Percentiles rank a stretch among this genome's conserved stretches.
Conservation (phyloP, 805 yeast species). For the Diddensiella transvaalensis region DNA sequence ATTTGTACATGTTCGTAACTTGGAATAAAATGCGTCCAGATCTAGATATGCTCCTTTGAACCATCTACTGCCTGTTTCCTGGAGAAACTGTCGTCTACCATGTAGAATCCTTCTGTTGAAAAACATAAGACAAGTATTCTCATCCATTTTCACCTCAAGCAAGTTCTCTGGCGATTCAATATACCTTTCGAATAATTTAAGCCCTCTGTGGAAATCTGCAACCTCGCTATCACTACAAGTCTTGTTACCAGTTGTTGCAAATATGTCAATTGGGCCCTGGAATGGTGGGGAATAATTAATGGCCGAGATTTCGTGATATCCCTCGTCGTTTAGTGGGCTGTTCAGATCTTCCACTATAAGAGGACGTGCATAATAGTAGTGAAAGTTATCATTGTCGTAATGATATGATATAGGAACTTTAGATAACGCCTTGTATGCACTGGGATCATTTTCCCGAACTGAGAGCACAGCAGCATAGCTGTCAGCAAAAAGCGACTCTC, state of each 20-base stretch:
- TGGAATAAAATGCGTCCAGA: conserved; percentile 66
- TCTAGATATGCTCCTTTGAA: conserved; percentile 74
- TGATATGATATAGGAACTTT: conserved; percentile 66
- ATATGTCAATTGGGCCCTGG: conserved; percentile 67
- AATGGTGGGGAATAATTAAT: conserved; percentile 79
- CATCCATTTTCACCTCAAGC: conserved; percentile 49
- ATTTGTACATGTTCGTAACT: conserved; percentile 31
- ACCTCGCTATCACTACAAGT: conserved; percentile 39
- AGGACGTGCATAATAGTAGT: conserved; percentile 61
- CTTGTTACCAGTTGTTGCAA: conserved; percentile 38
- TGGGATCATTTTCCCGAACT: conserved; percentile 54
- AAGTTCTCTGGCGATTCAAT: conserved; percentile 53
- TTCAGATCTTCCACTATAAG: conserved; percentile 54
- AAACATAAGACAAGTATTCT: conserved; percentile 62
- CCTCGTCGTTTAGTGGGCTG: conserved; percentile 30
- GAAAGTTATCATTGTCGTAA: conserved; percentile 57
- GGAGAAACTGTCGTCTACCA: conserved; percentile 52
- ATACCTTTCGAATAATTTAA: conserved; percentile 55
- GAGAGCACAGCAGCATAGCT: conserved; percentile 60
- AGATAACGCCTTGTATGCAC: conserved; percentile 59
- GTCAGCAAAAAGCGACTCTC: conserved; percentile 68
- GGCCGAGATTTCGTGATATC: conserved; percentile 43
- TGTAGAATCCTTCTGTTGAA: conserved; percentile 70
- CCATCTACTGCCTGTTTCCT: conserved; percentile 54
- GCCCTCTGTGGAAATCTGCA: conserved; percentile 53